Percentiles rank a stretch among this genome's conserved stretches.
These are phyloP conservation scores for Chondrostereum purpureum DNA, from an alignment of 1,284 basidiomycete genomes.

Conservation along the genomic window DNA sequence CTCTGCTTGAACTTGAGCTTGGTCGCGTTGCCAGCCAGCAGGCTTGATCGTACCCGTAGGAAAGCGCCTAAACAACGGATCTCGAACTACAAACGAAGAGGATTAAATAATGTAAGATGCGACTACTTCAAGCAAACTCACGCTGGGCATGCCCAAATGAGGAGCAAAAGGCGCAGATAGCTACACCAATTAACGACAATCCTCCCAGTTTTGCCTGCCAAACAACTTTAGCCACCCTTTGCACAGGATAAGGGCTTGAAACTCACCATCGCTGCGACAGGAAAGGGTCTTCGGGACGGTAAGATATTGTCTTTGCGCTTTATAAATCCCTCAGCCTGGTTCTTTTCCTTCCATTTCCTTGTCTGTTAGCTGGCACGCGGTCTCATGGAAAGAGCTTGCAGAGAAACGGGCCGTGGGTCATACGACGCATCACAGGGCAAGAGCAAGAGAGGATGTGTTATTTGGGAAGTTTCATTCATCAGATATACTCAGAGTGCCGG, in stretches of 20 bases:
- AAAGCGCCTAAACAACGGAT: conserved; percentile 23
- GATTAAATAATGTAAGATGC: not conserved
- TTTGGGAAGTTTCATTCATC: too few relatives aligned
- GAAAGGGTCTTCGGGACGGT: not conserved
- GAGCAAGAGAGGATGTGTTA: too few relatives aligned
- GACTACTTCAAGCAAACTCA: not conserved
- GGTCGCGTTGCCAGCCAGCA: conserved; percentile 31
- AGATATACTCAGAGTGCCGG: too few relatives aligned
- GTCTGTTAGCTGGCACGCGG: too few relatives aligned
- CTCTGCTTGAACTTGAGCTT: conserved; percentile 31
- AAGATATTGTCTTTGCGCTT: not conserved
- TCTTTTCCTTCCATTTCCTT: too few relatives aligned
- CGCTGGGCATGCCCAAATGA: not conserved
- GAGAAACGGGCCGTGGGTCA: not conserved
- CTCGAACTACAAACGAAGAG: not conserved
- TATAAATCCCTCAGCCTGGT: not conserved
- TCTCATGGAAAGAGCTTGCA: not conserved
- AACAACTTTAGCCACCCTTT: not conserved
- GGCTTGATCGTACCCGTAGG: conserved; percentile 31
- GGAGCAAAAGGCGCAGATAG: not conserved
- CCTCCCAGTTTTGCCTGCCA: too few relatives aligned
- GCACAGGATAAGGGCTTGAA: not conserved
- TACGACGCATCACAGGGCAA: not conserved
- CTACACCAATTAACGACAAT: too few relatives aligned
- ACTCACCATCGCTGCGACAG: not conserved